These are phyloP conservation scores for Podaxis rugospora DNA, from an alignment of 768 basidiomycete genomes.

Conservation along the genomic window DNA sequence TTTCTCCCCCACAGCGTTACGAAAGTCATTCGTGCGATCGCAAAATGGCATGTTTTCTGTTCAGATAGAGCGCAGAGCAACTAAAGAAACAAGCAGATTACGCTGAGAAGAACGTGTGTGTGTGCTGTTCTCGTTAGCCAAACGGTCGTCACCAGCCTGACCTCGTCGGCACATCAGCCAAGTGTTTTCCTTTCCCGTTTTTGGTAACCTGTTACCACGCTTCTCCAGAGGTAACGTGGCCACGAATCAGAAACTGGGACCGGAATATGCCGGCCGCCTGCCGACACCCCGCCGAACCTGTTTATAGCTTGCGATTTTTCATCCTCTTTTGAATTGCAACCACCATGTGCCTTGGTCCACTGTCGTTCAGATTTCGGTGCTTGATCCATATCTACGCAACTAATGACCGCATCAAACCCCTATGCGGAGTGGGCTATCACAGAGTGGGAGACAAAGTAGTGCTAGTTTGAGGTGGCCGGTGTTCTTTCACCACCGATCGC, in stretches of 20 bases:
- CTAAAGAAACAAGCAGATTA: conserved; percentile 2
- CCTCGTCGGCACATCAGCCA: background rate
- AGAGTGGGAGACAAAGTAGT: conserved; percentile 31
- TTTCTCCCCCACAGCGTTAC: conserved; percentile 44
- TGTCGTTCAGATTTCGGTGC: background rate
- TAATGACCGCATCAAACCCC: background rate
- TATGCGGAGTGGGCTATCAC: background rate
- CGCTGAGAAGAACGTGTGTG: background rate
- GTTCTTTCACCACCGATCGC: conserved; percentile 49
- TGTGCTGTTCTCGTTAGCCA: background rate
- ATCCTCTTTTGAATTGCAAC: conserved; percentile 17
- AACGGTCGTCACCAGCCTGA: background rate
- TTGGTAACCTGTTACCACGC: background rate
- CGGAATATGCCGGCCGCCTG: background rate
- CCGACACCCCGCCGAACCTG: background rate
- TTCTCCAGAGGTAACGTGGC: background rate
- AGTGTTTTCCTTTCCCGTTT: background rate
- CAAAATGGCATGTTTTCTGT: conserved; percentile 46
- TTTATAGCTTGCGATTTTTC: background rate
- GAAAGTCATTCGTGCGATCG: conserved; percentile 64
- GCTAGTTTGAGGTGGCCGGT: conserved; percentile 75
- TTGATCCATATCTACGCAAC: background rate
- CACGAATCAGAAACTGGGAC: background rate
- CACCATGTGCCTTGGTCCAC: conserved; percentile 13
- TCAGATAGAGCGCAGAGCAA: background rate